Evolutionary conservation across 2,329 filamentous ascomycete species (phyloP).

Genomic region (Neoascochyta sp.): DNA sequence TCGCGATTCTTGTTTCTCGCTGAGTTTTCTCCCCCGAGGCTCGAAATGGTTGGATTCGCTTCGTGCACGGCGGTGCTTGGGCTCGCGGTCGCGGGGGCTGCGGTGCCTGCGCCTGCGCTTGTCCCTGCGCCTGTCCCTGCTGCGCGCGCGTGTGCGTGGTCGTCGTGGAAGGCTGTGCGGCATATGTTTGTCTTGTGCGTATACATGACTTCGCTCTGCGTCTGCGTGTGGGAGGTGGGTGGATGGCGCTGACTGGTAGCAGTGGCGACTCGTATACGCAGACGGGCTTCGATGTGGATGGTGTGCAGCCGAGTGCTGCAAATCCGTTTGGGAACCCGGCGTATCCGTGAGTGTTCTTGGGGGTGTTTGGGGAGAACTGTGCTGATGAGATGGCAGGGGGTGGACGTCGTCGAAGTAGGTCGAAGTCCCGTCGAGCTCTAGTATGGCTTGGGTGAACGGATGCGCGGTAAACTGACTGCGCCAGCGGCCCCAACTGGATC

Average conservation of each 20-base stretch:
- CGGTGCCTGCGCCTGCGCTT: no score
- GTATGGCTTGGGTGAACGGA: not conserved
- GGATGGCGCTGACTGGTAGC: conserved; percentile 2
- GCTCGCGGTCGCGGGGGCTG: no score
- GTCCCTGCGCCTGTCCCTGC: no score
- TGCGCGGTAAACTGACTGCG: conserved; percentile 3
- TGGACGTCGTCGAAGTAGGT: conserved; percentile 28
- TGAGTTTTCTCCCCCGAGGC: no score
- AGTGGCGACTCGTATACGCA: conserved; percentile 60
- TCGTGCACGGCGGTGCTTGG: no score
- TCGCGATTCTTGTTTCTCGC: no score
- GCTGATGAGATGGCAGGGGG: conserved; percentile 17
- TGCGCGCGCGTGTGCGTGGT: conserved; percentile 27
- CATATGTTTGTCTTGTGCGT: conserved; percentile 34
- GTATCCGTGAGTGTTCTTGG: conserved; percentile 44
- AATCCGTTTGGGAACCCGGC: conserved; percentile 62
- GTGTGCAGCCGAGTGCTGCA: conserved; percentile 49
- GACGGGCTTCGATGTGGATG: conserved; percentile 55
- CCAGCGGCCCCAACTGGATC: conserved; percentile 55
- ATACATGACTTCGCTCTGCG: not conserved
- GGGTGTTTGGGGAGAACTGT: no score
- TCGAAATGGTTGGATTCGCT: no score
- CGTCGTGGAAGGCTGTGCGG: conserved; percentile 32
- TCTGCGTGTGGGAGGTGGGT: no score
- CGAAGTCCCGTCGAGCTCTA: no score